Percentiles rank a stretch among this genome's conserved stretches.
These are phyloP conservation scores for Pyrus pyrifolia DNA, from an alignment of 306 rosid genomes.

Conservation along the genomic window DNA sequence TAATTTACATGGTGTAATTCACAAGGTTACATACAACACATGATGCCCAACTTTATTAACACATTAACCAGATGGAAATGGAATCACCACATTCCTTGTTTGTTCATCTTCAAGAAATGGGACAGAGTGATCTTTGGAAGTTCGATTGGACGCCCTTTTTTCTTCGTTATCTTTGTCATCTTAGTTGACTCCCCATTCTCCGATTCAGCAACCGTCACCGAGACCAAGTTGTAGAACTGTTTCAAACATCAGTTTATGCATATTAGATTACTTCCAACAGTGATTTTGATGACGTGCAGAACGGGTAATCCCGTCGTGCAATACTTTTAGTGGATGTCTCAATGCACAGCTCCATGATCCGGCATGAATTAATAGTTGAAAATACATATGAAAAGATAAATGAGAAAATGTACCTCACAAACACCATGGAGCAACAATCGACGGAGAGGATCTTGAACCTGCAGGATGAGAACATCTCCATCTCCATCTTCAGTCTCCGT, in stretches of 20 bases:
- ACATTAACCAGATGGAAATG: slow-evolving; percentile 2
- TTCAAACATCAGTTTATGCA: neutral
- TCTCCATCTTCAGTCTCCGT: slow-evolving; percentile 36
- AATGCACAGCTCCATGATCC: neutral
- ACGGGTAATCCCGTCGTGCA: neutral
- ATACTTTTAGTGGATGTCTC: neutral
- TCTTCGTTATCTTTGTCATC: slow-evolving; percentile 62
- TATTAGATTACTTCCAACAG: neutral
- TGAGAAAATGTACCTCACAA: slow-evolving; percentile 62
- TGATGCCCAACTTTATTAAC: slow-evolving; percentile 19
- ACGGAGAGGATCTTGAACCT: slow-evolving; percentile 72
- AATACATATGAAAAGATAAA: neutral
- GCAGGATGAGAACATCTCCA: slow-evolving; percentile 49
- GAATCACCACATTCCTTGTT: slow-evolving; percentile 76
- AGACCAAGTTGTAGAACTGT: slow-evolving; percentile 79
- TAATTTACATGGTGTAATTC: slow-evolving; percentile 12
- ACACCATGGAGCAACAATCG: slow-evolving; percentile 86
- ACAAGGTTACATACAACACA: neutral
- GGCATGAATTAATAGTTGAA: neutral
- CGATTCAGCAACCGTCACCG: slow-evolving; percentile 41
- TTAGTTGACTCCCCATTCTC: slow-evolving; percentile 32
- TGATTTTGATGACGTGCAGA: neutral
- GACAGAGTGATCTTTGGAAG: slow-evolving; percentile 56
- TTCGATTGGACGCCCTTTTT: slow-evolving; percentile 42
- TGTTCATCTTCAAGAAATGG: slow-evolving; percentile 76